A percentile compares a stretch with the other conserved stretches of the same genome.
phyloP scores from a whole-genome alignment of 768 basidiomycete species.

The Lactarius pseudohatsudake region DNA sequence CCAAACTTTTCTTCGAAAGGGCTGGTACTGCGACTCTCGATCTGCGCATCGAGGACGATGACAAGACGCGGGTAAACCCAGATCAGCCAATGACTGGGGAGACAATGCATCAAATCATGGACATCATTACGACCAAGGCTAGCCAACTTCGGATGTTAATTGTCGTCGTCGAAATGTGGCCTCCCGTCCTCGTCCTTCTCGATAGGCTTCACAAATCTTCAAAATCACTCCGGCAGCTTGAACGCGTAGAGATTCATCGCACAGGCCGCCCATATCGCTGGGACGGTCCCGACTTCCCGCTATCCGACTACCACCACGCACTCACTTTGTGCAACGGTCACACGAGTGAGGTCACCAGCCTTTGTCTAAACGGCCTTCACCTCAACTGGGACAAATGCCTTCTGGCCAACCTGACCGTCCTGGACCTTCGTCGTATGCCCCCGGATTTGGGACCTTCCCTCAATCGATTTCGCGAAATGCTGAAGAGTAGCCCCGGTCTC shows the following conservation, averaged over 20 bases:
- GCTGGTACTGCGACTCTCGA: slow-evolving; percentile 57
- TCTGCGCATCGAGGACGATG: slow-evolving; percentile 55
- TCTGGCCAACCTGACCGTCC: slow-evolving; percentile 54
- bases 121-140: slow-evolving; percentile 51
- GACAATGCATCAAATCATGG: slow-evolving; percentile 50
- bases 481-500: slow-evolving; percentile 43
- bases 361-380: slow-evolving; percentile 59
- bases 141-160: slow-evolving; percentile 60
- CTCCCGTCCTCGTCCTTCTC: slow-evolving; percentile 50
- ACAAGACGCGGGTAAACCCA: slow-evolving; percentile 8
- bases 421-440: slow-evolving; percentile 65
- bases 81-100: slow-evolving; percentile 39
- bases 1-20: slow-evolving; percentile 57
- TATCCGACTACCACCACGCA: slow-evolving; percentile 36
- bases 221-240: slow-evolving; percentile 37
- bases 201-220: slow-evolving; percentile 41
- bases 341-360: slow-evolving; percentile 47
- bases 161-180: slow-evolving; percentile 56
- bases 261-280: slow-evolving; percentile 48
- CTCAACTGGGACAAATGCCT: slow-evolving; percentile 56
- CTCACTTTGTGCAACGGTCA: slow-evolving; percentile 52
- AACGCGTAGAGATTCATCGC: slow-evolving; percentile 67
- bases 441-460: slow-evolving; percentile 51
- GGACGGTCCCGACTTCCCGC: slow-evolving; percentile 44
- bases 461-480: slow-evolving; percentile 51